Evolutionary conservation across 2,329 filamentous ascomycete genomes (phyloP).

Genomic region (Fusarium sp.): DNA sequence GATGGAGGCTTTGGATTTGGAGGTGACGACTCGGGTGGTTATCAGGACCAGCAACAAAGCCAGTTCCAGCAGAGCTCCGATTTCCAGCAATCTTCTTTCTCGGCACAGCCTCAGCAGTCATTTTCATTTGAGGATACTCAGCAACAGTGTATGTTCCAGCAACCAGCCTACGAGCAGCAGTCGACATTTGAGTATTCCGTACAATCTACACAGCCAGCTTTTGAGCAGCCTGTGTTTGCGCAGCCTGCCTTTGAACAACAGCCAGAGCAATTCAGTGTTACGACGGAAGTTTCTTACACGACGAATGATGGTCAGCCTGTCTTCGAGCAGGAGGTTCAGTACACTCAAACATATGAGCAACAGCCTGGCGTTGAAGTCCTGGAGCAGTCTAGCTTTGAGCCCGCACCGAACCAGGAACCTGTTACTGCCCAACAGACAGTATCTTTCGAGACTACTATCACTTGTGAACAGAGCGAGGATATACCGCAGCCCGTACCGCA

Average conservation of each 20-base stretch:
- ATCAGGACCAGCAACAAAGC: slow-evolving; percentile 28
- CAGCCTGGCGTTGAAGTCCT: slow-evolving; percentile 22
- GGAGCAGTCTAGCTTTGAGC: slow-evolving; percentile 20
- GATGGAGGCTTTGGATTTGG: slow-evolving; percentile 6
- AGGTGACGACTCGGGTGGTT: neutral
- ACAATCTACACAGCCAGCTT: slow-evolving; percentile 14
- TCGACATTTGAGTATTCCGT: slow-evolving; percentile 13
- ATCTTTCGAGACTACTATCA: neutral
- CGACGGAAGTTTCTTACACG: slow-evolving; percentile 8
- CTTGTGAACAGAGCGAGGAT: slow-evolving; percentile 6
- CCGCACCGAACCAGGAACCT: neutral
- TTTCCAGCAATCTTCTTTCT: slow-evolving; percentile 21
- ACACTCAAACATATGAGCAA: slow-evolving; percentile 24
- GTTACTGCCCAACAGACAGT: neutral
- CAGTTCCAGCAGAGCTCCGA: slow-evolving; percentile 31
- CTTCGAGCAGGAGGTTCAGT: slow-evolving; percentile 22
- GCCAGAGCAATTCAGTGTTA: slow-evolving; percentile 16
- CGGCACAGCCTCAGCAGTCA: slow-evolving; percentile 12
- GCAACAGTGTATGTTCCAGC: slow-evolving; percentile 18
- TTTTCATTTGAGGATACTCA: slow-evolving; percentile 9
- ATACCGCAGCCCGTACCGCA: neutral
- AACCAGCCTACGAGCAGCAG: slow-evolving; percentile 29
- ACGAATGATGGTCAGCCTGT: slow-evolving; percentile 2
- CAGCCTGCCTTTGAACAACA: slow-evolving; percentile 18
- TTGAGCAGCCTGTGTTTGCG: slow-evolving; percentile 3